Base-by-base conservation (phyloP, 805 yeast species). In the Candida khao-thaluensis region DNA sequence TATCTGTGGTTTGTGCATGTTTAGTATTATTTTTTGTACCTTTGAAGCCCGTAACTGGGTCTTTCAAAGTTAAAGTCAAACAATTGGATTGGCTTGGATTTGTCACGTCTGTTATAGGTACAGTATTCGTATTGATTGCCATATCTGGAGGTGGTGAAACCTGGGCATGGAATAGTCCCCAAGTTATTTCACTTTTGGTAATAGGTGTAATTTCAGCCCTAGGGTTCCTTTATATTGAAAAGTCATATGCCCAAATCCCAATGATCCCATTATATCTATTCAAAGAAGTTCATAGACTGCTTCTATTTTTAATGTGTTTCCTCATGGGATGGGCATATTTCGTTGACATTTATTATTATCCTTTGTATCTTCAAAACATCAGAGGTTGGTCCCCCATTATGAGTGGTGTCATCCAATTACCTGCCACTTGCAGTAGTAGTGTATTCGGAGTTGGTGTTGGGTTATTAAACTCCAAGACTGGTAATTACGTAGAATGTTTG, bases 131-230 rank as follows among this genome's bases (percentile, higher is more conserved):
- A n/a, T 62, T 79, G 35, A 66, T 80, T 9, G 81, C 82, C 2
- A 54, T 79, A 17, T 69, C 73, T 44, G 81, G 82, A 12, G 88
- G 87, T 24, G 87, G 87, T 3, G 60, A 72, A 11, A 60, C 72
- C 6, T 79, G 69, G 52, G 52, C 64, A 0, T 83, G 89, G 89
- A 50, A 68, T 45, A 72, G 69, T 37, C 41, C 69, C 2, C 36
- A 61, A 5, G 64, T 66, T 6, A 66, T 68, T 16, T 43, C 50
- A 10, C 50, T 66, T 49, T 57, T 68, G 33, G 45, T 54, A 5
- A 50, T 65, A 9, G 72, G 72, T 1, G 57, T 57, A 1, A 17
- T 56, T 6, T 49, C 59, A 17, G 58, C 72, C 12, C 40, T 69
- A 1, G 42, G 51, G 0, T 80, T 82, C 41, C 23, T 79, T 7